Evolutionary conservation across 108 stramenopile species (phyloP).

Genomic region (Mayamaea pseudoterrestris): DNA sequence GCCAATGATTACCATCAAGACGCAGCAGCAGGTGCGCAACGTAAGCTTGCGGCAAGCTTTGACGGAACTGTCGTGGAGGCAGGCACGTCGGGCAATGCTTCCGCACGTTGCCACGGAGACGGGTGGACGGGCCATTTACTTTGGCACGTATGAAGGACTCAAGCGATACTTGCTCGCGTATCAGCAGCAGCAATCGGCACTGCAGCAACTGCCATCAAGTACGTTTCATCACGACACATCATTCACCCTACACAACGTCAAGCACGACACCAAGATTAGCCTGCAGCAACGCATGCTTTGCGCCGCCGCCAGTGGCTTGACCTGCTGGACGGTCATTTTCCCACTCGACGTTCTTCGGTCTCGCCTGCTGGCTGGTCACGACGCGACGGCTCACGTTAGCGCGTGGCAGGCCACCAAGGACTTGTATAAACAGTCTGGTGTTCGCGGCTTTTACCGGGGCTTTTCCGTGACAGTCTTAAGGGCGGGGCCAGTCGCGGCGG

Average conservation of each 20-base stretch:
- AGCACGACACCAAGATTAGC: conserved; percentile 9
- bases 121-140: conserved; percentile 43
- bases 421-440: conserved; percentile 11
- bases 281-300: conserved; percentile 46
- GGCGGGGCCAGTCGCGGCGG: conserved; percentile 71
- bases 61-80: conserved; percentile 14
- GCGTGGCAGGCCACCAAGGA: conserved; percentile 10
- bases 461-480: conserved; percentile 49
- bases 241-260: background rate
- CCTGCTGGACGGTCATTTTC: conserved; percentile 62
- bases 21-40: conserved; percentile 55
- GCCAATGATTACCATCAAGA: conserved; percentile 55
- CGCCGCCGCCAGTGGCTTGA: conserved; percentile 54
- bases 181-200: conserved; percentile 6
- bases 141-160: conserved; percentile 37
- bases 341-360: conserved; percentile 50
- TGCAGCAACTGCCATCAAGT: no score
- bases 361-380: conserved; percentile 45
- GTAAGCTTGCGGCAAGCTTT: conserved; percentile 39
- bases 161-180: conserved; percentile 37
- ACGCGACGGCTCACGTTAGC: background rate
- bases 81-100: conserved; percentile 11
- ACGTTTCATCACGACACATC: no score
- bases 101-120: conserved; percentile 51
- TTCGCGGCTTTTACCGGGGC: conserved; percentile 46